Evolutionary conservation across 768 basidiomycete genomes (phyloP).

Genomic region (Kwoniella sp.): DNA sequence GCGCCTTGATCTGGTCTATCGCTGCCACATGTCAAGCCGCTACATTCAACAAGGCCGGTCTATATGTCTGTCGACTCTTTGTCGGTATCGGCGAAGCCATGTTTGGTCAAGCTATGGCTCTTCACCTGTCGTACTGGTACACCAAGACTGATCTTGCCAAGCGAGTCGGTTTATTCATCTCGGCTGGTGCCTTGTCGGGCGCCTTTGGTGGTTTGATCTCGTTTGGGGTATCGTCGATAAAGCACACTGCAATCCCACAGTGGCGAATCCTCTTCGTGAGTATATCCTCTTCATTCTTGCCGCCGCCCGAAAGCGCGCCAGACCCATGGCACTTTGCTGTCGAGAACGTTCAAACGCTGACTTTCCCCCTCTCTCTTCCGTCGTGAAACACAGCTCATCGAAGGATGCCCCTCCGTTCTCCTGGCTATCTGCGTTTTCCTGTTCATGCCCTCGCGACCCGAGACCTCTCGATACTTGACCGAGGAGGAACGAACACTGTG

Average conservation of each 20-base stretch:
- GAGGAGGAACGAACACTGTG: conserved; percentile 56
- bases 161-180: conserved; percentile 58
- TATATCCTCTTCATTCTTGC: not conserved
- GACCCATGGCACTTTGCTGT: too few species aligned
- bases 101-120: conserved; percentile 54
- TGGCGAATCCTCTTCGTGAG: conserved; percentile 56
- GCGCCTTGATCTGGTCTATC: conserved; percentile 57
- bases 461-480: conserved; percentile 53
- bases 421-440: conserved; percentile 57
- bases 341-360: too few species aligned
- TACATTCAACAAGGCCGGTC: conserved; percentile 47
- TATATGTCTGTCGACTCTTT: conserved; percentile 56
- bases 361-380: not conserved
- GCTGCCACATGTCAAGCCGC: conserved; percentile 56
- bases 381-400: too few species aligned
- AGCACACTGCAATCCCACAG: conserved; percentile 35
- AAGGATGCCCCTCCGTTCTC: conserved; percentile 55
- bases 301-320: too few species aligned
- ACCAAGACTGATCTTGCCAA: conserved; percentile 56
- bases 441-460: conserved; percentile 57
- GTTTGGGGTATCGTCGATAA: conserved; percentile 46
- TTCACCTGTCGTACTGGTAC: conserved; percentile 55
- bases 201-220: conserved; percentile 54
- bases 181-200: conserved; percentile 52
- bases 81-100: conserved; percentile 54